Conservation (phyloP, 2,329 filamentous ascomycete species). For the Esteya vermicola region DNA sequence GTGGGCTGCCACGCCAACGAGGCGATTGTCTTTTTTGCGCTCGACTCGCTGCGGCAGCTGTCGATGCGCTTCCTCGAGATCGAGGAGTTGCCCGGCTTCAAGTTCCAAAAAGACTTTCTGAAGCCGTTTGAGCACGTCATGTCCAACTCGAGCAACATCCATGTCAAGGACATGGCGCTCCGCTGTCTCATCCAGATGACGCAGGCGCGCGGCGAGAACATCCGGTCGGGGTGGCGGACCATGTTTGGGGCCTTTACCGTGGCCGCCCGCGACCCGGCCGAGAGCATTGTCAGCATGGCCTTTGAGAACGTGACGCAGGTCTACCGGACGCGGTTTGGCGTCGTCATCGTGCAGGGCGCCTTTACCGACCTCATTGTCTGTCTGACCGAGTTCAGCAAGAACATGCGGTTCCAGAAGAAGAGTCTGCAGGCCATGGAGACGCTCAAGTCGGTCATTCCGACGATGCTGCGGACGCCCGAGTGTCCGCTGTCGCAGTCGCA, state of each 20-base stretch:
- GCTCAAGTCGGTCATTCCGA: slow-evolving; percentile 81
- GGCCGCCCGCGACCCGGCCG: slow-evolving; percentile 81
- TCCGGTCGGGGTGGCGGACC: slow-evolving; percentile 93
- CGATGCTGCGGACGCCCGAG: slow-evolving; percentile 91
- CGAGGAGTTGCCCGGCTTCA: slow-evolving; percentile 94
- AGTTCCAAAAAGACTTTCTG: slow-evolving; percentile 98
- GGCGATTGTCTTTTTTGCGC: slow-evolving; percentile 89
- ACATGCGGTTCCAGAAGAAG: slow-evolving; percentile 97
- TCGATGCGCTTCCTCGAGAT: slow-evolving; percentile 99
- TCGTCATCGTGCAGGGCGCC: slow-evolving; percentile 90
- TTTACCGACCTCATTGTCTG: slow-evolving; percentile 96
- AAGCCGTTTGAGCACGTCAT: slow-evolving; percentile 98
- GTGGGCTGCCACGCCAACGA: slow-evolving; percentile 96
- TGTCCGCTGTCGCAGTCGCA: slow-evolving; percentile 78
- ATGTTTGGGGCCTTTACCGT: slow-evolving; percentile 99
- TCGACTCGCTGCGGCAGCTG: slow-evolving; percentile 87
- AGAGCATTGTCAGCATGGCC: slow-evolving; percentile 89
- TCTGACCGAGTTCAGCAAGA: slow-evolving; percentile 96
- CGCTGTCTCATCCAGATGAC: slow-evolving; percentile 98
- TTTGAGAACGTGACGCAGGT: slow-evolving; percentile 95
- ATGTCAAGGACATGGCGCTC: slow-evolving; percentile 94
- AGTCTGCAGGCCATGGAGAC: slow-evolving; percentile 91
- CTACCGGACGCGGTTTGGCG: slow-evolving; percentile 87
- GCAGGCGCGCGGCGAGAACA: slow-evolving; percentile 89
- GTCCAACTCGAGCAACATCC: slow-evolving; percentile 77